Base-by-base conservation (phyloP, 2,329 filamentous ascomycete species). In the Biscogniauxia marginata region DNA sequence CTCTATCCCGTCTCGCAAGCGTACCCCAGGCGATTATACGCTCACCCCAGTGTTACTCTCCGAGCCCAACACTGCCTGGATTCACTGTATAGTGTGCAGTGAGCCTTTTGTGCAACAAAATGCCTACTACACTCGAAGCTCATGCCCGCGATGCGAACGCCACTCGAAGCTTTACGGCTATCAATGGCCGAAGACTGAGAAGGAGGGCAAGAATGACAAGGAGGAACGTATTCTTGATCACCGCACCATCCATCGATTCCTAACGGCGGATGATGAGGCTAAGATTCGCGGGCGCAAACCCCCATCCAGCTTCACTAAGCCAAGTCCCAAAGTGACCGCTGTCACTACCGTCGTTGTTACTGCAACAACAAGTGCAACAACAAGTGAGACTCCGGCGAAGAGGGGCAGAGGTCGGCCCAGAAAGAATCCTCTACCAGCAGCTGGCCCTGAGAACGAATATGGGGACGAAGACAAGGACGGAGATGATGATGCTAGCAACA, bases 131-230 rank as follows among this genome's bases (percentile, higher is more conserved):
- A 97, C 93, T 1, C 85, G 88, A 52, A 86, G 89, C 49, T 88
- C 91, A 16, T 99, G 95, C 71, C 93, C 91, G 3, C 85, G 95
- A 6, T 99, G 95, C 72, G 95, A 99, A 75, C 85, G 95, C 0
- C 95, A 99, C 70, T 96, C 90, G 16, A 98, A 96, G 76, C 77
- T 99, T 0, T 99, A 98, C 70, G 96, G 96, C 0, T 97, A 90
- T 69, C 81, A 89, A 55, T 99, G 95, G 95, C 95, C 95, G 5
- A 97, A 99, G 77, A 98, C 95, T 0, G 89, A 96, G 57, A 88
- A 82, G 59, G 85, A 88, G 22, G 90, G 90, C 0, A 84, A 85
- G 16, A 73, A 83, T 19, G 95, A 98, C 69, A 86, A 84, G 55
- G 85, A 88, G 63, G 82, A 87, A 69, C 75, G 85, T 8, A 78